Percentiles rank a stretch among this genome's conserved stretches.
phyloP scores from a whole-genome alignment of 768 basidiomycete species.

The Boletus bicolor region DNA sequence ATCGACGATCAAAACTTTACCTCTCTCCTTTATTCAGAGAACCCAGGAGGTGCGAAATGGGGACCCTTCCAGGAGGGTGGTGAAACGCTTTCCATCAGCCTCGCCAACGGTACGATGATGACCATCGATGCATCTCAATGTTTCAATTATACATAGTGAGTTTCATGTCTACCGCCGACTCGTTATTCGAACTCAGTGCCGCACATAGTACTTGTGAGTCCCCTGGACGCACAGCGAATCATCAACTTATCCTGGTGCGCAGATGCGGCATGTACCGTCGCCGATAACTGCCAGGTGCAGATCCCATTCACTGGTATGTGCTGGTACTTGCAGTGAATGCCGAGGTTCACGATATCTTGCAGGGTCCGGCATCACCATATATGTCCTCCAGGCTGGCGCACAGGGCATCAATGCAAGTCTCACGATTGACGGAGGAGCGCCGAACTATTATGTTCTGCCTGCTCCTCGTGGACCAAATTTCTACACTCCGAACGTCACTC shows the following conservation, averaged over 20 bases:
- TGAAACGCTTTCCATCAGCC: conserved; percentile 9
- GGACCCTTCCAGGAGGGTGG: conserved; percentile 5
- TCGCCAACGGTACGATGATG: conserved; percentile 11
- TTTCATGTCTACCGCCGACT: neutral
- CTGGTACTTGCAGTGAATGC: neutral
- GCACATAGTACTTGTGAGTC: conserved; percentile 9
- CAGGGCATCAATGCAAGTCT: conserved; percentile 17
- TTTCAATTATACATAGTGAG: conserved; percentile 17
- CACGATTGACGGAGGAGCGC: conserved; percentile 8
- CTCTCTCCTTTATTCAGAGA: conserved; percentile 10
- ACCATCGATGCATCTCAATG: conserved; percentile 14
- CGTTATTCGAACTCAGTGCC: neutral
- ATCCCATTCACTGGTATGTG: conserved; percentile 14
- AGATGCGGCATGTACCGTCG: conserved; percentile 11
- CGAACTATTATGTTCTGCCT: conserved; percentile 5
- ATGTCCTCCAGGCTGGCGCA: conserved; percentile 19
- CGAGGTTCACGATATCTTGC: neutral
- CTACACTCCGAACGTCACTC: conserved; percentile 11
- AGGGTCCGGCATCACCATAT: conserved; percentile 20
- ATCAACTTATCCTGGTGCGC: neutral
- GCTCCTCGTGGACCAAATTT: conserved; percentile 12
- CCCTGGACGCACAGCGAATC: neutral
- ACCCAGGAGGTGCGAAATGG: conserved; percentile 12
- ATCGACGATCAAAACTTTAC: conserved; percentile 19
- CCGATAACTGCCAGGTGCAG: conserved; percentile 14